These are phyloP conservation scores for Aspergillus japonicus DNA, from an alignment of 2,329 filamentous ascomycete species.

Conservation along the genomic window DNA sequence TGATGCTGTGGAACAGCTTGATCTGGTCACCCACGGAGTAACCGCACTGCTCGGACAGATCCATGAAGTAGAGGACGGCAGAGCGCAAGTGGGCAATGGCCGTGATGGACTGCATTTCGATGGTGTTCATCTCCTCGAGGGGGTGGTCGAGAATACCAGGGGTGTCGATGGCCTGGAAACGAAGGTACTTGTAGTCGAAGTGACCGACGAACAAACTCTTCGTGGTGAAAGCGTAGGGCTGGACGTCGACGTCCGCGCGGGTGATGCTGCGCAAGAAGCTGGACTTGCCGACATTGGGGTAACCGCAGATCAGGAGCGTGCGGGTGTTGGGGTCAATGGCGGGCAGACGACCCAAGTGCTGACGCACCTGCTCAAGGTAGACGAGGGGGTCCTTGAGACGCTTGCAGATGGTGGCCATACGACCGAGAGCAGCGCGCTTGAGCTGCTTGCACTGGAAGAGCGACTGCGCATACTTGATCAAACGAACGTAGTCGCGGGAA, in stretches of 20 bases:
- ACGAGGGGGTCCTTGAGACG: constrained; percentile 90
- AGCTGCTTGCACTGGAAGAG: constrained; percentile 99
- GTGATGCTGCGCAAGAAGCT: constrained; percentile 92
- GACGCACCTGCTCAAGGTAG: constrained; percentile 93
- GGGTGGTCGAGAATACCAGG: constrained; percentile 98
- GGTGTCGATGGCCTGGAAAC: constrained; percentile 92
- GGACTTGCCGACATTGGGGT: constrained; percentile 96
- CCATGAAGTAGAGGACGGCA: constrained; percentile 97
- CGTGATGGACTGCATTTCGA: constrained; percentile 98
- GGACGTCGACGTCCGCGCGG: constrained; percentile 91
- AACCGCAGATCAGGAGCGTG: constrained; percentile 93
- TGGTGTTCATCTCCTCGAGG: constrained; percentile 99
- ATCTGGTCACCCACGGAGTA: constrained; percentile 93
- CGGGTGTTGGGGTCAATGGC: constrained; percentile 98
- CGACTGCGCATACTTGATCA: constrained; percentile 94
- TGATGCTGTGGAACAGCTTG: constrained; percentile 92
- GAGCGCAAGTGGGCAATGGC: constrained; percentile 95
- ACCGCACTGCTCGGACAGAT: constrained; percentile 92
- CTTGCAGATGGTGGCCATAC: constrained; percentile 97
- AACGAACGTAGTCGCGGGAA: constrained; percentile 89
- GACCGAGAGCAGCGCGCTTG: constrained; percentile 91
- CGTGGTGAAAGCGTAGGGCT: constrained; percentile 98
- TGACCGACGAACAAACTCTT: constrained; percentile 97
- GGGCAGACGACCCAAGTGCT: constrained; percentile 94
- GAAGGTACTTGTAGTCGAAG: constrained; percentile 93